These are phyloP conservation scores for Colletotrichum sp. DNA, from an alignment of 2,329 filamentous ascomycete species.

Conservation along the genomic window DNA sequence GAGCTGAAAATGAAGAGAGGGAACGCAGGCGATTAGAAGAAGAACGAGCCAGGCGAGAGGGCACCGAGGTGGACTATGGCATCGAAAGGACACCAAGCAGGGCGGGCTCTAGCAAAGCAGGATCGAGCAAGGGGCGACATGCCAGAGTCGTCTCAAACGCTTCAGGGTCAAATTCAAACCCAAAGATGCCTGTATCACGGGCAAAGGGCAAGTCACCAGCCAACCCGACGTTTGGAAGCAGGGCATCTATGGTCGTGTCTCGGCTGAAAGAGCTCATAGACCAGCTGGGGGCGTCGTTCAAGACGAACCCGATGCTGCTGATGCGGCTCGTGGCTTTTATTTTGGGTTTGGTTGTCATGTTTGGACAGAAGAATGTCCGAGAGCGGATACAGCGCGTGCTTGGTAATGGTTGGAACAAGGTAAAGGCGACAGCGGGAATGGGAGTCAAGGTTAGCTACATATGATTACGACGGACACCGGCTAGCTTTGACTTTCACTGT, in stretches of 20 bases:
- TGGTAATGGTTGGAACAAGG: slow-evolving; percentile 77
- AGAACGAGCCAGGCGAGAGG: slow-evolving; percentile 53
- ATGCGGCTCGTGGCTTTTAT: slow-evolving; percentile 78
- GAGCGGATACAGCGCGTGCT: slow-evolving; percentile 75
- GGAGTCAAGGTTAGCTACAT: slow-evolving; percentile 98
- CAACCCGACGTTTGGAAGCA: slow-evolving; percentile 45
- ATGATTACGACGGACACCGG: slow-evolving; percentile 44
- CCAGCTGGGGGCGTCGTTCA: slow-evolving; percentile 54
- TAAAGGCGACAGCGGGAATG: slow-evolving; percentile 89
- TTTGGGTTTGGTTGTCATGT: slow-evolving; percentile 75
- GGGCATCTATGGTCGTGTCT: slow-evolving; percentile 57
- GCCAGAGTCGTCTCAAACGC: slow-evolving; percentile 34
- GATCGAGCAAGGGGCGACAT: slow-evolving; percentile 37
- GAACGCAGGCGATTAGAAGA: slow-evolving; percentile 59
- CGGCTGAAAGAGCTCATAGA: slow-evolving; percentile 59
- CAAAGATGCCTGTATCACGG: slow-evolving; percentile 30
- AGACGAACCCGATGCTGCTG: slow-evolving; percentile 61
- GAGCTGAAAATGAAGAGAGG: slow-evolving; percentile 64
- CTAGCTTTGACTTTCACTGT: slow-evolving; percentile 23
- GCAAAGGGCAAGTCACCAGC: slow-evolving; percentile 35
- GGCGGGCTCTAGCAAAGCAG: slow-evolving; percentile 39
- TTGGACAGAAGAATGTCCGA: slow-evolving; percentile 77
- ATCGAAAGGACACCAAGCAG: slow-evolving; percentile 60
- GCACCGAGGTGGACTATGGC: slow-evolving; percentile 72
- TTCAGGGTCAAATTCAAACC: slow-evolving; percentile 29